These are phyloP conservation scores for Aspergillus sp. DNA, from an alignment of 2,329 filamentous ascomycete species.

Conservation along the genomic window DNA sequence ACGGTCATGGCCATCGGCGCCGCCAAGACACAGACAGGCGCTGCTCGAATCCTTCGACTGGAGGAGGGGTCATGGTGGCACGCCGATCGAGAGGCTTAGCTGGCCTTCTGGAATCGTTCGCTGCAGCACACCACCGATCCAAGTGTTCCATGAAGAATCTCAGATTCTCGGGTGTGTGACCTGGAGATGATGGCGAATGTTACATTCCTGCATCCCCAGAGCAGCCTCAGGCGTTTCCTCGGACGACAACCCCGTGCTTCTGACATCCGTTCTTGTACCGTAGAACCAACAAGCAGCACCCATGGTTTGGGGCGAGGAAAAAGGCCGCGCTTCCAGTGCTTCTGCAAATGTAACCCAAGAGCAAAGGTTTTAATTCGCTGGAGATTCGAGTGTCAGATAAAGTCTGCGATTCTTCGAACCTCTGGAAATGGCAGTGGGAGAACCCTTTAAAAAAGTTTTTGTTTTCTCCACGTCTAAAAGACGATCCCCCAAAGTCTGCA, in stretches of 20 bases:
- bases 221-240: background rate
- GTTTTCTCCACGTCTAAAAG: slow-evolving; percentile 5
- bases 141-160: background rate
- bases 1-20: slow-evolving; percentile 5
- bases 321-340: slow-evolving; percentile 1
- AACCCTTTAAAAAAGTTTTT: background rate
- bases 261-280: background rate
- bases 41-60: slow-evolving; percentile 15
- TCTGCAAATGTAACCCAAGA: slow-evolving; percentile 15
- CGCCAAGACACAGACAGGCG: slow-evolving; percentile 8
- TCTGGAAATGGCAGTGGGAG: background rate
- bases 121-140: slow-evolving; percentile 28
- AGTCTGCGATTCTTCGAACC: background rate
- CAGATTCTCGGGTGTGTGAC: background rate
- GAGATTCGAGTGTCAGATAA: background rate
- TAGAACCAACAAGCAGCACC: slow-evolving; percentile 7
- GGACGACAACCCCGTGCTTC: background rate
- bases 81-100: slow-evolving; percentile 26
- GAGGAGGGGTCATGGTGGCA: slow-evolving; percentile 20
- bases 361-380: slow-evolving; percentile 6
- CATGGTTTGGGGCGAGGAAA: slow-evolving; percentile 5
- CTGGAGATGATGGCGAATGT: background rate
- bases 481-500: background rate
- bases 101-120: slow-evolving; percentile 42
- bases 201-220: background rate